Evolutionary conservation across 2,329 filamentous ascomycete genomes (phyloP).

Genomic region (Claviceps arundinis): DNA sequence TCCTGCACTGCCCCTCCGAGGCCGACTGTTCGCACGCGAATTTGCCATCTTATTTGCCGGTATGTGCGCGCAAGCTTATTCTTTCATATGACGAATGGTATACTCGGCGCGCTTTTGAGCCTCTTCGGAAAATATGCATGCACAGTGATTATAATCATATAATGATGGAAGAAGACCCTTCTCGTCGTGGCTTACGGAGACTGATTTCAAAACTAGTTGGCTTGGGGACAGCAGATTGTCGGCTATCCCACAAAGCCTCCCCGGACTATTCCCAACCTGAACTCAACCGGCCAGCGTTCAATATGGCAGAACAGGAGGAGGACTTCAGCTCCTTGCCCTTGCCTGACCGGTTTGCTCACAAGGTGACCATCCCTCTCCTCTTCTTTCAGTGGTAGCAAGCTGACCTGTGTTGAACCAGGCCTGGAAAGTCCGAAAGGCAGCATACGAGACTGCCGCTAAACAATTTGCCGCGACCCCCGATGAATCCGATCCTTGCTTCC

Average conservation of each 20-base stretch:
- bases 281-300: conserved; percentile 10
- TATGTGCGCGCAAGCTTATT: not conserved
- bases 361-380: conserved; percentile 33
- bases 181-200: conserved; percentile 14
- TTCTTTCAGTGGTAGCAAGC: not conserved
- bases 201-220: conserved; percentile 19
- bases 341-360: conserved; percentile 71
- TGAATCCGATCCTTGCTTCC: conserved; percentile 74
- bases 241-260: conserved; percentile 1
- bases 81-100: not conserved
- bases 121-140: not conserved
- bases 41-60: not conserved
- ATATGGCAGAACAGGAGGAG: conserved; percentile 72
- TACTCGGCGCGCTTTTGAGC: not conserved
- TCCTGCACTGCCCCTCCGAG: not conserved
- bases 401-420: conserved; percentile 33
- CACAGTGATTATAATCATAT: not conserved
- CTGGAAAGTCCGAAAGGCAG: conserved; percentile 95
- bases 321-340: conserved; percentile 71
- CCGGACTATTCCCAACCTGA: conserved; percentile 10
- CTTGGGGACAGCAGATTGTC: conserved; percentile 8
- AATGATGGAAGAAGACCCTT: conserved; percentile 13
- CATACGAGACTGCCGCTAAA: conserved; percentile 84
- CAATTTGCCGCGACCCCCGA: conserved; percentile 74
- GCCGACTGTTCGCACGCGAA: not conserved